Evolutionary conservation across 2,329 filamentous ascomycete genomes (phyloP).

Genomic region (Phialocephala sp.): DNA sequence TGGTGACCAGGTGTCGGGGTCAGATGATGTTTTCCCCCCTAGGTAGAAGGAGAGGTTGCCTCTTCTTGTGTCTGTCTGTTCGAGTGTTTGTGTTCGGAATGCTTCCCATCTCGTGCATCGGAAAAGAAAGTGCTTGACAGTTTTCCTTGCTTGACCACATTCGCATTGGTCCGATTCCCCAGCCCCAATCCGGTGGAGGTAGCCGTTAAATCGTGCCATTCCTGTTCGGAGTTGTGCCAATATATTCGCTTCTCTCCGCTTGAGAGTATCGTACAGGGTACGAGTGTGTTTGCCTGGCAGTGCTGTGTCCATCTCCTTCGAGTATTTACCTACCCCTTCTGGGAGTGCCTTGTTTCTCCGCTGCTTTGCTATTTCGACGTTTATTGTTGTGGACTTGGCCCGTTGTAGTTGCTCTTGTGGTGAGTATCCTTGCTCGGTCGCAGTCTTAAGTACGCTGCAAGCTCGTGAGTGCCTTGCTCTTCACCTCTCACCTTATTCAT

Average conservation of each 20-base stretch:
- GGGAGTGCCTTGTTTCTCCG: constrained; percentile 25
- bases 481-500: too few species aligned
- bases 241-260: constrained; percentile 36
- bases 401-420: too few species aligned
- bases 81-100: not conserved
- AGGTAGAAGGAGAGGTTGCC: constrained; percentile 1
- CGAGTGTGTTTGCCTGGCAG: constrained; percentile 31
- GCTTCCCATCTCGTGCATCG: not conserved
- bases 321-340: constrained; percentile 37
- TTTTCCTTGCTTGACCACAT: constrained; percentile 22
- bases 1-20: not conserved
- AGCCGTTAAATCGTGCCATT: constrained; percentile 43
- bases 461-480: too few species aligned
- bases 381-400: constrained; percentile 36
- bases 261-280: constrained; percentile 33
- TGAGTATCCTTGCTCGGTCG: too few species aligned
- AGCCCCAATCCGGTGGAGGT: constrained; percentile 31
- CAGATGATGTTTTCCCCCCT: too few species aligned
- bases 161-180: constrained; percentile 31
- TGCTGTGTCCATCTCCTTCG: constrained; percentile 39
- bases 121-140: constrained; percentile 7
- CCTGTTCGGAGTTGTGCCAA: constrained; percentile 38
- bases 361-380: constrained; percentile 35
- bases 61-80: constrained; percentile 1
- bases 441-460: too few species aligned